Percentiles rank a stretch among this genome's conserved stretches.
These are phyloP conservation scores for Raphanus raphanistrum DNA, from an alignment of 345 rosid genomes.

Conservation along the genomic window DNA sequence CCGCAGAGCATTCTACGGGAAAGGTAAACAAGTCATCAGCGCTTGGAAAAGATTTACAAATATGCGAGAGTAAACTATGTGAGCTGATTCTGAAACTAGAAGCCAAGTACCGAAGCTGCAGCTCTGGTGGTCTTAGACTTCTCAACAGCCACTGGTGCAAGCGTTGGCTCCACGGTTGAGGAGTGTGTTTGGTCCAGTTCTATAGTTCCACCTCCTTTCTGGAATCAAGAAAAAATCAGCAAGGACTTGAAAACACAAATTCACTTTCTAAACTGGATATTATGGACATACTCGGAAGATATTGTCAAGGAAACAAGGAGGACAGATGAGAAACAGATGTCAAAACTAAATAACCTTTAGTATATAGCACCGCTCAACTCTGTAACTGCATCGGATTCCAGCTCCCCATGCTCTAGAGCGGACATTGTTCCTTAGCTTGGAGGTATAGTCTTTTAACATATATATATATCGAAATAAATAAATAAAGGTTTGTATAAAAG, in stretches of 20 bases:
- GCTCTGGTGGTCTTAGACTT: slow-evolving; percentile 99
- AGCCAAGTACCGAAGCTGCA: slow-evolving; percentile 83
- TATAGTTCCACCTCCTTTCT: slow-evolving; percentile 97
- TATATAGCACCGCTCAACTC: slow-evolving; percentile 92
- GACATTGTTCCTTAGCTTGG: slow-evolving; percentile 93
- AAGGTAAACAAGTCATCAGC: slow-evolving; percentile 24
- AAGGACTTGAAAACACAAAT: background rate
- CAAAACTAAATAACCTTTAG: slow-evolving; percentile 62
- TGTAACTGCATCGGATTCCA: slow-evolving; percentile 96
- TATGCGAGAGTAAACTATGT: slow-evolving; percentile 8
- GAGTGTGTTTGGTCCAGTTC: slow-evolving; percentile 95
- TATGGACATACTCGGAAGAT: background rate
- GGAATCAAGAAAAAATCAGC: slow-evolving; percentile 25
- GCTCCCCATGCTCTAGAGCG: slow-evolving; percentile 99
- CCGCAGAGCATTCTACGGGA: slow-evolving; percentile 83
- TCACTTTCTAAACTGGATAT: slow-evolving; percentile 16
- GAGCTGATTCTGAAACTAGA: background rate
- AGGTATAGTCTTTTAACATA: slow-evolving; percentile 65
- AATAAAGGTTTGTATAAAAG: background rate
- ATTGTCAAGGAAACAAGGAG: background rate
- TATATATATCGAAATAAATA: background rate
- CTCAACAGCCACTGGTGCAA: slow-evolving; percentile 98
- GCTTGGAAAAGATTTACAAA: background rate
- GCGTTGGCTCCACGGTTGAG: slow-evolving; percentile 94
- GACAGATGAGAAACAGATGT: slow-evolving; percentile 21